Base-by-base conservation (phyloP, 225 moss, liverwort and hornwort species). In the Thuidium tamariscinum region DNA sequence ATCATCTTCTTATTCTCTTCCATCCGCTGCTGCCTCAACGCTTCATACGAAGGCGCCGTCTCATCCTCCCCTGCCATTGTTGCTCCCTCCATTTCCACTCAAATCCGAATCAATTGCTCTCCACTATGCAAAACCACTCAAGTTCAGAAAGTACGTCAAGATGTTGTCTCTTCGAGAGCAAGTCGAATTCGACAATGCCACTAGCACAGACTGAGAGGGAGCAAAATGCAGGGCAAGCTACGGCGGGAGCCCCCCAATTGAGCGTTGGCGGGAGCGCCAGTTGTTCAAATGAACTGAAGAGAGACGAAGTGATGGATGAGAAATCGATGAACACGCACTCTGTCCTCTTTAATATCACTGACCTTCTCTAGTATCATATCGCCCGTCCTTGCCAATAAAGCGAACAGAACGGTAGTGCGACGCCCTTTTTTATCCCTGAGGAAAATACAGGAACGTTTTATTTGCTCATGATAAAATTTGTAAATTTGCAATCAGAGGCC, bases 1-100 rank as follows among this genome's bases (percentile, higher is more conserved):
- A 93, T 90, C 80, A 86, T 82, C 90, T 84, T 92, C 88, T 86
- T 88, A 19, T 93, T 93, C 89, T 90, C 93, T 84, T 92, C 93
- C 87, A 93, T n/a, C 17, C 93, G 89, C 82, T 92, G 90, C 82
- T 82, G 86, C 56, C 93, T 89, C 34, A 78, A 61, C 11, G 85
- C 89, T 79, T 93, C 93, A 51, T 93, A 93, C 44, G 88, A 74
- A 64, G 82, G 67, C 65, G 49, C 57, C 20, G 56, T n/a, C 59
- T 68, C 85, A 59, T 41, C 74, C 46, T 56, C 82, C 55, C 59
- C 82, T 23, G 61, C 48, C 78, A 26, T 86, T 34, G 61, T 48
- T 51, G 19, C 81, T 14, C 44, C 74, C 57, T 79, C 85, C 73
- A 59, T 57, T 63, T 51, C 56, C 55, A 49, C n/a, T 49, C 34